Percentiles rank a stretch among this genome's conserved stretches.
phyloP scores from a whole-genome alignment of 257 asterid species.

The Ballota nigra region DNA sequence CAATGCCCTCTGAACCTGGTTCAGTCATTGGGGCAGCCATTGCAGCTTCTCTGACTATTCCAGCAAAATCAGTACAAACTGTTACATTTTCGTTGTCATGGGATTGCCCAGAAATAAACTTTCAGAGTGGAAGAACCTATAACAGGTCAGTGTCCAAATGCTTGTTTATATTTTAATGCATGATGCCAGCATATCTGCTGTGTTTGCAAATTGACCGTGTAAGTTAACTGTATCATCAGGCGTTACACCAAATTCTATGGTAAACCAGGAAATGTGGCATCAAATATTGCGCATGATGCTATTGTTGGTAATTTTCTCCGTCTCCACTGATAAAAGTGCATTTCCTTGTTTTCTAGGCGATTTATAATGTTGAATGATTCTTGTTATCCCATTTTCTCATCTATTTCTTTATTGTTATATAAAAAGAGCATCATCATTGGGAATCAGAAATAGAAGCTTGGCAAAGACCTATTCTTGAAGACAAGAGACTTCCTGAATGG shows the following conservation, averaged over 20 bases:
- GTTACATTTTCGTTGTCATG: conserved; percentile 84
- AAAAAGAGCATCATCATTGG: conserved; percentile 67
- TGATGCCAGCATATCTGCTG: conserved; percentile 5
- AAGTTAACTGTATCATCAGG: conserved; percentile 44
- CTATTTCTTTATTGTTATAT: background rate
- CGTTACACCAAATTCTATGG: conserved; percentile 87
- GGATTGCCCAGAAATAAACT: conserved; percentile 89
- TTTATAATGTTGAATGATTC: conserved; percentile 5
- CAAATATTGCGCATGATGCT: conserved; percentile 81
- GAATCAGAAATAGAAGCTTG: conserved; percentile 89
- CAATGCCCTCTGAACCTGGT: conserved; percentile 80
- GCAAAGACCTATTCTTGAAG: conserved; percentile 92
- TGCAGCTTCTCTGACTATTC: conserved; percentile 81
- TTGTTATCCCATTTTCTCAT: background rate
- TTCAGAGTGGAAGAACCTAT: conserved; percentile 82
- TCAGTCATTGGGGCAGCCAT: conserved; percentile 83
- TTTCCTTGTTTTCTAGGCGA: background rate
- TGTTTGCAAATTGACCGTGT: conserved; percentile 26
- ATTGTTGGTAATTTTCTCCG: conserved; percentile 53
- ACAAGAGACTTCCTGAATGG: conserved; percentile 94
- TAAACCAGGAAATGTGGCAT: conserved; percentile 59
- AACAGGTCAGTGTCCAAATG: conserved; percentile 54
- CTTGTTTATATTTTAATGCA: conserved; percentile 13
- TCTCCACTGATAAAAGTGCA: background rate
- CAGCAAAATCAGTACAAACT: conserved; percentile 54